Conservation (phyloP, 2,329 filamentous ascomycete species). For the Fusarium globosum region DNA sequence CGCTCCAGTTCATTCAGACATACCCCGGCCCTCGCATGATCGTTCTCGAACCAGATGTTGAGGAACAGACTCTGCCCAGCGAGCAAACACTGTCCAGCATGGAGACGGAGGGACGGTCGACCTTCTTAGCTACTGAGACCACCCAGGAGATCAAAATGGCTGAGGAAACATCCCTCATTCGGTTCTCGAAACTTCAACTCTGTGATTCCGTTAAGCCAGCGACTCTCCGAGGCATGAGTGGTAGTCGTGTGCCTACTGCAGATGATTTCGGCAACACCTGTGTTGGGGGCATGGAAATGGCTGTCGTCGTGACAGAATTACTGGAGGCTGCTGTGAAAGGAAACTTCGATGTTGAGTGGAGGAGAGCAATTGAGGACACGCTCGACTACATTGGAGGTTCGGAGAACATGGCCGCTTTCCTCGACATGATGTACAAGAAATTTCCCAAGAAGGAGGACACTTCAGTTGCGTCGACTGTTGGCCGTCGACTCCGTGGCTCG, state of each 20-base stretch:
- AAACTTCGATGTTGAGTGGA: slow-evolving; percentile 6
- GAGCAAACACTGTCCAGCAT: neutral
- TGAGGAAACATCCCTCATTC: neutral
- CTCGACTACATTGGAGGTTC: slow-evolving; percentile 17
- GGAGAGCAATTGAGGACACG: slow-evolving; percentile 10
- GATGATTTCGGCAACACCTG: slow-evolving; percentile 15
- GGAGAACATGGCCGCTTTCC: slow-evolving; percentile 20
- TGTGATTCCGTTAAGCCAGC: neutral
- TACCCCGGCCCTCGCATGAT: slow-evolving; percentile 9
- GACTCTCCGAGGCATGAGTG: slow-evolving; percentile 17
- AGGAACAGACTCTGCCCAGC: neutral
- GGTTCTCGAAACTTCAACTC: neutral
- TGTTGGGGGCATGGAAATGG: slow-evolving; percentile 24
- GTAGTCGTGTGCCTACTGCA: neutral
- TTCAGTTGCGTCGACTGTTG: neutral
- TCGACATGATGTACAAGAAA: slow-evolving; percentile 4
- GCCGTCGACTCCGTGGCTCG: slow-evolving; percentile 14
- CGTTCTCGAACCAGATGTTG: neutral
- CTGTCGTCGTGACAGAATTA: slow-evolving; percentile 16
- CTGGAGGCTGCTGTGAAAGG: slow-evolving; percentile 2
- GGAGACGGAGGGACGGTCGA: neutral
- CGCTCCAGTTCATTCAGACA: neutral
- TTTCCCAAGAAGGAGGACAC: slow-evolving; percentile 3
- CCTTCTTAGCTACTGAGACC: neutral
- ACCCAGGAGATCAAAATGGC: neutral